phyloP scores from a whole-genome alignment of 2,329 filamentous ascomycete species.

The Hypoxylon rubiginosum region DNA sequence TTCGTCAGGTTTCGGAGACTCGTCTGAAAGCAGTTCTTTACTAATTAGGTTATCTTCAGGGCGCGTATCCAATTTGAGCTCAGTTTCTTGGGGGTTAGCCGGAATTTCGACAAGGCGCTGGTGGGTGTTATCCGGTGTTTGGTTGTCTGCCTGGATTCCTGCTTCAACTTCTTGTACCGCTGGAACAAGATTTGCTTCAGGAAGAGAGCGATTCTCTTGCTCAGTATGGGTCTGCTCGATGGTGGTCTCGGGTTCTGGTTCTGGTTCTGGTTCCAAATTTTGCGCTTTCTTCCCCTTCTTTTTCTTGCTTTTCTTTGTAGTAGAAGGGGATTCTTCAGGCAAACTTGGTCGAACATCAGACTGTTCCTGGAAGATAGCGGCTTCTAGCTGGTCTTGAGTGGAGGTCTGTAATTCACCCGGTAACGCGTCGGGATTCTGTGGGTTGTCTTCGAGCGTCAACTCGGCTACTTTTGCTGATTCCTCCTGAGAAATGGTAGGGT shows the following conservation, averaged over 20 bases:
- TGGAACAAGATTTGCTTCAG: conserved; percentile 8
- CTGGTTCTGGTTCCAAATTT: conserved; percentile 29
- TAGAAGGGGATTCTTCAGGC: conserved; percentile 27
- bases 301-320: conserved; percentile 53
- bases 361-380: conserved; percentile 22
- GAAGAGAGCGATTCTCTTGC: conserved; percentile 22
- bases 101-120: conserved; percentile 13
- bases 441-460: conserved; percentile 19
- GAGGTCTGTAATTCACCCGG: conserved; percentile 14
- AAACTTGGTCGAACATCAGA: conserved; percentile 17
- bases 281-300: conserved; percentile 45
- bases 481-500: conserved; percentile 13
- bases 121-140: conserved; percentile 5
- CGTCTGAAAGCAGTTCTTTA: conserved; percentile 15
- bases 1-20: conserved; percentile 22
- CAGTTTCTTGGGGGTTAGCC: conserved; percentile 16
- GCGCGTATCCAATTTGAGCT: not conserved
- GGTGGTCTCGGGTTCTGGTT: conserved; percentile 20
- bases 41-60: conserved; percentile 6
- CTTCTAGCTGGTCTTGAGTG: conserved; percentile 27
- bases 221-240: conserved; percentile 14
- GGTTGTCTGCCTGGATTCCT: conserved; percentile 13
- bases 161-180: conserved; percentile 19
- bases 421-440: conserved; percentile 11
- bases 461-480: conserved; percentile 14